Percentiles rank a stretch among this genome's conserved stretches.
Evolutionary conservation across 768 basidiomycete species (phyloP).

Genomic region (Daedaleopsis nitida): DNA sequence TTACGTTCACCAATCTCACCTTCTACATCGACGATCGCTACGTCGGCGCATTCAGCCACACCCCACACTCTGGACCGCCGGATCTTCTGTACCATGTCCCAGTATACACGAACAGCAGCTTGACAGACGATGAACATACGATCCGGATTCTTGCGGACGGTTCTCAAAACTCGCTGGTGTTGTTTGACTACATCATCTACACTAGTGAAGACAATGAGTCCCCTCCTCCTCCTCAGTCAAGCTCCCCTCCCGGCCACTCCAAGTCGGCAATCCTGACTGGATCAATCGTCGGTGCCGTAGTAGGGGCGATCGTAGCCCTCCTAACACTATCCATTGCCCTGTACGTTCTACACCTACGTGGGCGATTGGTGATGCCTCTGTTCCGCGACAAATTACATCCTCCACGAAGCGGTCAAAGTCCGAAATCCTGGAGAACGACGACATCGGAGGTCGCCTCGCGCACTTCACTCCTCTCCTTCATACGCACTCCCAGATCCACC

Average conservation of each 20-base stretch:
- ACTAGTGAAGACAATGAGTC: background rate
- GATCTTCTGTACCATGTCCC: background rate
- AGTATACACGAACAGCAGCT: background rate
- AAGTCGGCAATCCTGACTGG: background rate
- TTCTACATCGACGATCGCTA: conserved; percentile 14
- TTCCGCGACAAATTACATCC: background rate
- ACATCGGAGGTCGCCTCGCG: background rate
- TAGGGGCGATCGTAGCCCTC: conserved; percentile 2
- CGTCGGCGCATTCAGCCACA: conserved; percentile 3
- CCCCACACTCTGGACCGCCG: background rate
- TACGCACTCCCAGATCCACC: background rate
- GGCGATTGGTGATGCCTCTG: background rate
- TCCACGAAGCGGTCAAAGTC: background rate
- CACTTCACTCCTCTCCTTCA: background rate
- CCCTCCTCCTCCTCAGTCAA: background rate
- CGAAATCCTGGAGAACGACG: no score
- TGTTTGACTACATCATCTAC: conserved; percentile 10
- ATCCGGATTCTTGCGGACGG: background rate
- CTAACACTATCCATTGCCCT: background rate
- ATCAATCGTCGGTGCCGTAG: background rate
- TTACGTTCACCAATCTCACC: conserved; percentile 16
- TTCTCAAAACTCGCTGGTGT: background rate
- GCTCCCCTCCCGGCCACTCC: background rate
- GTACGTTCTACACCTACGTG: background rate
- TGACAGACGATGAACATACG: background rate